Evolutionary conservation across 306 rosid species (phyloP).

Genomic region (Ziziphus jujuba): DNA sequence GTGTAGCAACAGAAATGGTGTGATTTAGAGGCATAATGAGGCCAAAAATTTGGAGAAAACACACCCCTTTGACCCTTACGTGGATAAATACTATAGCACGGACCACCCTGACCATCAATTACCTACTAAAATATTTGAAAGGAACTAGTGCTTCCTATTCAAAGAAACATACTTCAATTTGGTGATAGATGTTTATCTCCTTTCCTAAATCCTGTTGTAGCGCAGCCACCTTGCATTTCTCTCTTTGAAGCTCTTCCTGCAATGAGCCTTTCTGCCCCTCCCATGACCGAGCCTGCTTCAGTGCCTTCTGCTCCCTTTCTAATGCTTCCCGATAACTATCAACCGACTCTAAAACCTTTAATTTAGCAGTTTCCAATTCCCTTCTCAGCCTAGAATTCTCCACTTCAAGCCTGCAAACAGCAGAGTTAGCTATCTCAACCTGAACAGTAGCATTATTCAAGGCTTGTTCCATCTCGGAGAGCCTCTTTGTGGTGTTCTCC

Average conservation of each 20-base stretch:
- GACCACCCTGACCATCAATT: too few relatives aligned
- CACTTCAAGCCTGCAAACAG: slow-evolving; percentile 30
- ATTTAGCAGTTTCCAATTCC: slow-evolving; percentile 44
- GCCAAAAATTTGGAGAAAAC: too few relatives aligned
- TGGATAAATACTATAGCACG: too few relatives aligned
- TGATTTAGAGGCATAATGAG: too few relatives aligned
- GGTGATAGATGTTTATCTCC: slow-evolving; percentile 36
- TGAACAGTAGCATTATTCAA: slow-evolving; percentile 39
- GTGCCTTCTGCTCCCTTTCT: slow-evolving; percentile 45
- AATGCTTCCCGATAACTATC: slow-evolving; percentile 37
- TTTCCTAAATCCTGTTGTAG: slow-evolving; percentile 42
- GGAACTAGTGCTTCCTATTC: not conserved
- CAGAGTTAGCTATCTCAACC: slow-evolving; percentile 40
- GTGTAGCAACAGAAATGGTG: too few relatives aligned
- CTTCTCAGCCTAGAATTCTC: slow-evolving; percentile 42
- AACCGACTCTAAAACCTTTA: slow-evolving; percentile 37
- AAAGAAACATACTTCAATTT: slow-evolving; percentile 51
- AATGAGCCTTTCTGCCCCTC: slow-evolving; percentile 40
- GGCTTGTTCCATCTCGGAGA: slow-evolving; percentile 59
- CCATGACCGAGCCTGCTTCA: slow-evolving; percentile 40
- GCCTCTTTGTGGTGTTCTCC: slow-evolving; percentile 55
- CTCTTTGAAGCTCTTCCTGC: slow-evolving; percentile 47
- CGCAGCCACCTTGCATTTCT: slow-evolving; percentile 40
- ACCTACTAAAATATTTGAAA: too few relatives aligned
- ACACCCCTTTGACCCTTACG: too few relatives aligned